Base-by-base conservation (phyloP, 2,329 filamentous ascomycete species). In the Didymella lethalis region DNA sequence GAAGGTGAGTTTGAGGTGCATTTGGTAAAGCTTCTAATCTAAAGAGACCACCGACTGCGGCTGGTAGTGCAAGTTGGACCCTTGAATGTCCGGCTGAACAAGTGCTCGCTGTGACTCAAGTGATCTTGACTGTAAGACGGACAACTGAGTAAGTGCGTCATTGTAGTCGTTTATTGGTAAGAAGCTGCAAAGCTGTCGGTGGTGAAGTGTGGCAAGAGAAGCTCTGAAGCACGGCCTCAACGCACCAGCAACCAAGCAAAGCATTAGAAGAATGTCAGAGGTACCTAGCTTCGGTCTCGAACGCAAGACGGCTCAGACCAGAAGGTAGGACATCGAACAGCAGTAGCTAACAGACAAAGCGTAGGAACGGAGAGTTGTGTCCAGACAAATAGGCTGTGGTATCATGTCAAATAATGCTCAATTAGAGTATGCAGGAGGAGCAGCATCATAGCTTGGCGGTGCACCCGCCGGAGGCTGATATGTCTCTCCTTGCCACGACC, bases 351-450 rank as follows among this genome's bases (percentile, higher is more conserved):
- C 7, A 10, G 36, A 18, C n/a, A n/a, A 20, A 1, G n/a, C 11
- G 31, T 16, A 16, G 31, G 16, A 32, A 32, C 12, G 6, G 4
- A 16, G 12, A 14, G 14, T 32, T 32, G 11, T 26, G 7, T 43
- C 40, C 14, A 43, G 20, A 20, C 11, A 5, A 4, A 20, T 4
- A 20, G 16, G 16, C 18, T 40, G 20, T 20, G 36, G n/a, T 40
- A 40, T 40, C 7, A 20, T 20, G 25, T 25, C 23, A 28, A 44
- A 29, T 16, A 32, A 7, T 2, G n/a, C 8, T 6, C 34, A 59
- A 10, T 14, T 18, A 7, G 54, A 47, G 43, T 58, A 61, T 12
- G 50, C 54, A 6, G 54, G 59, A 8, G 59, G 59, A 16, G 58
- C 48, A 12, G 28, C 29, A 41, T 61, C 48, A 8, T 57, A 49